A percentile compares a stretch with the other conserved stretches of the same genome.
phyloP scores from a whole-genome alignment of 2,329 filamentous ascomycete species.

The Fusarium secorum region DNA sequence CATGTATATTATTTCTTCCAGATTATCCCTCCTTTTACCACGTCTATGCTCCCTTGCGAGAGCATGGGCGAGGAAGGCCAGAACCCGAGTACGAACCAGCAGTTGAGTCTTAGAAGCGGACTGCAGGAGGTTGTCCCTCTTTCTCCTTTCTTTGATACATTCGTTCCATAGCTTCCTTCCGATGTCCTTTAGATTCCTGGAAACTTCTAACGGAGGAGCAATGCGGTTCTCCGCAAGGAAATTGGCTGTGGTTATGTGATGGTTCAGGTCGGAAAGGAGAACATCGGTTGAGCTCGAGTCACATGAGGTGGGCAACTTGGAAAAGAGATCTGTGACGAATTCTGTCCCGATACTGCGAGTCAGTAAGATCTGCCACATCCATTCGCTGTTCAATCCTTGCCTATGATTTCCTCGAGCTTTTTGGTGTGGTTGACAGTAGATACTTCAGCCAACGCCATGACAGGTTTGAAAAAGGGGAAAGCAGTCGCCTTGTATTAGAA shows the following conservation, averaged over 20 bases:
- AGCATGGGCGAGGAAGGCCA: conserved; percentile 75
- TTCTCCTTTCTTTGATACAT: conserved; percentile 60
- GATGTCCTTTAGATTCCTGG: conserved; percentile 59
- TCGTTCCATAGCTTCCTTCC: conserved; percentile 73
- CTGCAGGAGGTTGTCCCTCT: conserved; percentile 22
- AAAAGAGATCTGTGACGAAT: conserved; percentile 41
- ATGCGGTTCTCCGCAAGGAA: conserved; percentile 4
- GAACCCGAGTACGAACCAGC: conserved; percentile 53
- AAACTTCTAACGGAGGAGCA: background rate
- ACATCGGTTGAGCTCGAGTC: conserved; percentile 53
- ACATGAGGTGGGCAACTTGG: conserved; percentile 27
- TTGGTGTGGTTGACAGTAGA: conserved; percentile 28
- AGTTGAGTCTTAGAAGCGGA: conserved; percentile 41
- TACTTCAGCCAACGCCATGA: conserved; percentile 36
- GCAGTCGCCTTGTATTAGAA: background rate
- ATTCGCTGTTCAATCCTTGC: conserved; percentile 6
- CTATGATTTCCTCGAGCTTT: conserved; percentile 37
- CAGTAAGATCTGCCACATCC: background rate
- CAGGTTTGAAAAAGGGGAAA: background rate
- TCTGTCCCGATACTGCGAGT: conserved; percentile 28
- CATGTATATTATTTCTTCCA: conserved; percentile 60
- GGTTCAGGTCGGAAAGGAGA: conserved; percentile 44
- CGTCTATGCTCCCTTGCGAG: conserved; percentile 54
- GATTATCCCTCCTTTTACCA: conserved; percentile 35
- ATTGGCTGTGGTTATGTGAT: conserved; percentile 39